These are phyloP conservation scores for Ophiostoma perfectum DNA, from an alignment of 2,329 filamentous ascomycete genomes.

Conservation along the genomic window DNA sequence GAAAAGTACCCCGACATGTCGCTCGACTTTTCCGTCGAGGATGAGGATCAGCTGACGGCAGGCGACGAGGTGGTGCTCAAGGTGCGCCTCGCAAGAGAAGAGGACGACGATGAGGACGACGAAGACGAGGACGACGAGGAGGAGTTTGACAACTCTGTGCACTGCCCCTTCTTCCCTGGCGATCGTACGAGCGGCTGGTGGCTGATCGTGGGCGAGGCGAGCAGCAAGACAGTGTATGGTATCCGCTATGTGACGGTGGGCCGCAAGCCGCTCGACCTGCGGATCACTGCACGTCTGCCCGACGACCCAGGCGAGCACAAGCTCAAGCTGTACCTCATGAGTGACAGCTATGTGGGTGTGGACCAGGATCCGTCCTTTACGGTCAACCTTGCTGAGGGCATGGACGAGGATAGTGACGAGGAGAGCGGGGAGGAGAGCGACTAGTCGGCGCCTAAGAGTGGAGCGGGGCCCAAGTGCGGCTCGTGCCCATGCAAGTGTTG, in stretches of 20 bases:
- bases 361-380: constrained; percentile 91
- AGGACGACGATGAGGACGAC: constrained; percentile 58
- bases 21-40: constrained; percentile 79
- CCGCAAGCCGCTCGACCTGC: constrained; percentile 62
- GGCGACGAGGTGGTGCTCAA: constrained; percentile 77
- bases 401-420: constrained; percentile 89
- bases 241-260: constrained; percentile 93
- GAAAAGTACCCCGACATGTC: constrained; percentile 94
- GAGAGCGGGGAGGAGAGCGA: constrained; percentile 53
- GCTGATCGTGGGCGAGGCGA: constrained; percentile 92
- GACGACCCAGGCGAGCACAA: constrained; percentile 71
- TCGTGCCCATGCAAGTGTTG: neutral
- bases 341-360: constrained; percentile 92
- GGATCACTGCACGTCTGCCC: constrained; percentile 83
- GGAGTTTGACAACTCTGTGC: constrained; percentile 71
- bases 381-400: constrained; percentile 80
- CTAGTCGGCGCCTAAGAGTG: neutral
- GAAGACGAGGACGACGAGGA: constrained; percentile 36
- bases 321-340: constrained; percentile 90
- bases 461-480: neutral
- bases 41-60: constrained; percentile 71
- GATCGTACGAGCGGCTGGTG: constrained; percentile 98
- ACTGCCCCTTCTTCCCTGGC: constrained; percentile 87
- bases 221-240: constrained; percentile 76
- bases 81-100: constrained; percentile 77